Conservation (phyloP, 148 eudicot genomes). For the Cornus controversa region DNA sequence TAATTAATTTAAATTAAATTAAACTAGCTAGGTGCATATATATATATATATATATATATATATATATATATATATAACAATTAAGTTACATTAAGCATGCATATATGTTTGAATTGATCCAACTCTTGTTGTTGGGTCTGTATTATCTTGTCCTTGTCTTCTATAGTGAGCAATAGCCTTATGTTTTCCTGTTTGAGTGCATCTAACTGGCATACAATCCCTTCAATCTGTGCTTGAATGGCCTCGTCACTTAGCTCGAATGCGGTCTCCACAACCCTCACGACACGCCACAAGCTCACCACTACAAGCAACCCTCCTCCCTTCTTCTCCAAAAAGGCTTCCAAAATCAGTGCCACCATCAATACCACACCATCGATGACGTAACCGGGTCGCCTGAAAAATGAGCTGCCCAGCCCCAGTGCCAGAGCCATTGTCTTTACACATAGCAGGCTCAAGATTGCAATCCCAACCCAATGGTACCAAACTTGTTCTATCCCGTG, state of each 20-base stretch:
- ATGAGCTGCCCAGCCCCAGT: conserved; percentile 34
- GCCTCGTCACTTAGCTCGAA: conserved; percentile 51
- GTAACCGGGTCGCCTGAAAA: conserved; percentile 34
- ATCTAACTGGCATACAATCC: conserved; percentile 31
- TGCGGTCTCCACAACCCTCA: conserved; percentile 48
- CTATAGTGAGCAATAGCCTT: conserved; percentile 19
- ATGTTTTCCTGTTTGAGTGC: conserved; percentile 30
- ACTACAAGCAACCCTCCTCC: conserved; percentile 52
- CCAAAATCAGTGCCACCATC: conserved; percentile 39
- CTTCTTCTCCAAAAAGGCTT: conserved; percentile 26
- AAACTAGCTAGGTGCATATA: too few species aligned
- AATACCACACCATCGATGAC: conserved; percentile 42
- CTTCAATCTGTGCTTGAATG: conserved; percentile 43
- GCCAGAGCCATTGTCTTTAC: conserved; percentile 22
- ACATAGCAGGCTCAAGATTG: conserved; percentile 30
- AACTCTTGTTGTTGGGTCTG: conserved; percentile 19
- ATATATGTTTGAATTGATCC: conserved; percentile 5
- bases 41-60: too few species aligned
- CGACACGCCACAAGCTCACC: conserved; percentile 53
- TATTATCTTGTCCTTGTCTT: conserved; percentile 18
- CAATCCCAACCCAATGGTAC: conserved; percentile 47
- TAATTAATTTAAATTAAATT: too few species aligned
- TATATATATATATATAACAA: too few species aligned
- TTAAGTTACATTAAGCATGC: too few species aligned
- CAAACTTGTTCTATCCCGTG: conserved; percentile 17